Percentiles rank a stretch among this genome's conserved stretches.
Conservation (phyloP, 1,284 basidiomycete species). For the Sutorius eximius region DNA sequence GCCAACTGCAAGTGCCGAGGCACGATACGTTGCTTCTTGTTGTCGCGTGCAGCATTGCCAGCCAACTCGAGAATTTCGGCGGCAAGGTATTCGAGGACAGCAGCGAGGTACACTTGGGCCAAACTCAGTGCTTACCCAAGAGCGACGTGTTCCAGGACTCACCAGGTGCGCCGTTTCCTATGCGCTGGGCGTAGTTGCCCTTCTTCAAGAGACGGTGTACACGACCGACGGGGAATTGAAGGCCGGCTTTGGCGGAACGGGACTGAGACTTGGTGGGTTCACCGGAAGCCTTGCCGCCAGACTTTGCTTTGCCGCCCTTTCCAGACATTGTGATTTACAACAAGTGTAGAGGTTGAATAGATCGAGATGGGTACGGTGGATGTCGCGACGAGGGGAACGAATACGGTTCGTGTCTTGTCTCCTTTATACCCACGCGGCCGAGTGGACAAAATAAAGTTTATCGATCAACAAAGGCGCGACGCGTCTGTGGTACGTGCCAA, state of each 20-base stretch:
- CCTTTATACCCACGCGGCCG: constrained; percentile 31
- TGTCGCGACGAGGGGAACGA: constrained; percentile 2
- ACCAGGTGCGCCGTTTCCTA: constrained; percentile 62
- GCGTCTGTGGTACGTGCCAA: constrained; percentile 34
- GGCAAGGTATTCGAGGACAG: constrained; percentile 71
- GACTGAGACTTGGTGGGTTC: constrained; percentile 60
- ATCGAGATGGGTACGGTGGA: constrained; percentile 4
- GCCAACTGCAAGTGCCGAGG: constrained; percentile 89
- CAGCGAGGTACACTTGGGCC: constrained; percentile 68
- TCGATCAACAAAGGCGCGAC: constrained; percentile 39
- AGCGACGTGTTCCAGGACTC: constrained; percentile 11
- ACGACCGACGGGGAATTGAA: constrained; percentile 83
- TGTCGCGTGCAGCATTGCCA: constrained; percentile 67
- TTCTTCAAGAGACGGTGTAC: constrained; percentile 76
- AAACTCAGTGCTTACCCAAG: background rate
- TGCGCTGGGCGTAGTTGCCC: constrained; percentile 70
- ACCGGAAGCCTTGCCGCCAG: constrained; percentile 50
- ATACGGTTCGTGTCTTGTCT: constrained; percentile 7
- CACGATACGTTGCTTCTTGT: constrained; percentile 85
- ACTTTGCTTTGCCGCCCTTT: constrained; percentile 61
- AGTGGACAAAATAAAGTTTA: constrained; percentile 31
- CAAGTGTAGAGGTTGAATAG: background rate
- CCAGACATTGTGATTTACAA: constrained; percentile 44
- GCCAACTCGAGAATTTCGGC: constrained; percentile 79
- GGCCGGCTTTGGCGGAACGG: constrained; percentile 82